These are phyloP conservation scores for Maudiozyma turicensis DNA, from an alignment of 805 yeast species.

Conservation along the genomic window DNA sequence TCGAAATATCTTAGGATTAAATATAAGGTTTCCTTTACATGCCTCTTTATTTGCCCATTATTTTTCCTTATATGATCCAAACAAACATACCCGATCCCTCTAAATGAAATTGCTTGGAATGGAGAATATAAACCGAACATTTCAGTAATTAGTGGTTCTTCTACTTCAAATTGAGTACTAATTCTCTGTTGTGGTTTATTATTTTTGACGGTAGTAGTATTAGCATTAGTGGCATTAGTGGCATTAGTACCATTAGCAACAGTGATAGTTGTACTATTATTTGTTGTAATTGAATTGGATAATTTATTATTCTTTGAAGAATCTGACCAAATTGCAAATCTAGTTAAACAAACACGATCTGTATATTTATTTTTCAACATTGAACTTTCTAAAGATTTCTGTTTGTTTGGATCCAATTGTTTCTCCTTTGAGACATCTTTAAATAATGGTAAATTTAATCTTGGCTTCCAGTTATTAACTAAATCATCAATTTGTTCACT, in stretches of 20 bases:
- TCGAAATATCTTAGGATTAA: constrained; percentile 24
- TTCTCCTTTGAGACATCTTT: background rate
- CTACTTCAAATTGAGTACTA: background rate
- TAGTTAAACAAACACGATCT: constrained; percentile 17
- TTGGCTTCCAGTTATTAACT: constrained; percentile 15
- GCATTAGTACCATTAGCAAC: background rate
- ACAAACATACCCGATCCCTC: constrained; percentile 23
- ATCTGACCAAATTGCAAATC: constrained; percentile 15
- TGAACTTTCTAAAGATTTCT: constrained; percentile 21
- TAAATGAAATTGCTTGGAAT: constrained; percentile 19
- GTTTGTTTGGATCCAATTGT: background rate
- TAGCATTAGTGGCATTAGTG: too few species aligned
- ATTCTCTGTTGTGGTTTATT: background rate
- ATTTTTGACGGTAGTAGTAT: background rate
- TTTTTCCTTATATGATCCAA: constrained; percentile 7
- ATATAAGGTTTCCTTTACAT: constrained; percentile 28
- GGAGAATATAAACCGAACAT: constrained; percentile 26
- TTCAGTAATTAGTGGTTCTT: constrained; percentile 21
- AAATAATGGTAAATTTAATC: constrained; percentile 6
- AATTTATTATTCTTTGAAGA: background rate
- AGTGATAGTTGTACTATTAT: background rate
- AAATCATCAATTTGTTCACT: constrained; percentile 11
- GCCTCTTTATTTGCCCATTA: constrained; percentile 32
- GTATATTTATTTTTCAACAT: constrained; percentile 22
- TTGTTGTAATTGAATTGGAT: too few species aligned